Evolutionary conservation across 2,329 filamentous ascomycete species (phyloP).

Genomic region (Claviceps purpurea): DNA sequence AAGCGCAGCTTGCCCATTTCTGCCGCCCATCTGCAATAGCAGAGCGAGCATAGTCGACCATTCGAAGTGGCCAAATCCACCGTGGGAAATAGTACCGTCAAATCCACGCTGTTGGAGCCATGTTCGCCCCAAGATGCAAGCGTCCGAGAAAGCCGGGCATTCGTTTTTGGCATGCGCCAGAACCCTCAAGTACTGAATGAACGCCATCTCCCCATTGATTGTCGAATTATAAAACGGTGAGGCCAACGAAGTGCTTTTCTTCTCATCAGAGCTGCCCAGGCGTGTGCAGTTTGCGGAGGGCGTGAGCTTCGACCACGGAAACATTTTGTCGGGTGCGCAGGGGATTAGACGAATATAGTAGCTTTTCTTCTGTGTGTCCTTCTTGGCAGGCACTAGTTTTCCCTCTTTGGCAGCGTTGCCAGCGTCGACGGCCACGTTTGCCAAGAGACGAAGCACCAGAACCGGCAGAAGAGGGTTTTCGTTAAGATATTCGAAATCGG

Average conservation of each 20-base stretch:
- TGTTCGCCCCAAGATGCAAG: constrained; percentile 70
- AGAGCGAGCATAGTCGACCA: constrained; percentile 74
- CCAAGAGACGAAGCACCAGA: constrained; percentile 29
- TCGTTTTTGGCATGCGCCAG: constrained; percentile 56
- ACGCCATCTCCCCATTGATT: constrained; percentile 62
- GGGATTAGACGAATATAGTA: constrained; percentile 65
- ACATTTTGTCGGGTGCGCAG: constrained; percentile 54
- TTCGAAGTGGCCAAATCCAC: constrained; percentile 89
- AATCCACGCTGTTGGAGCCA: constrained; percentile 89
- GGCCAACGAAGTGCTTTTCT: constrained; percentile 28
- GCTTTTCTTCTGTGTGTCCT: constrained; percentile 15
- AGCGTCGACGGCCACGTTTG: constrained; percentile 8
- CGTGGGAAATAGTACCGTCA: constrained; percentile 50
- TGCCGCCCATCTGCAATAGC: constrained; percentile 63
- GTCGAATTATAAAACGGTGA: constrained; percentile 87
- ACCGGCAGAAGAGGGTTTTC: constrained; percentile 69
- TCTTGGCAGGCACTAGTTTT: constrained; percentile 11
- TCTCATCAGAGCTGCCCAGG: constrained; percentile 30
- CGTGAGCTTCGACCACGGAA: constrained; percentile 57
- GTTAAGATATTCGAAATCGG: constrained; percentile 53
- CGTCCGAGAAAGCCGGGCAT: constrained; percentile 64
- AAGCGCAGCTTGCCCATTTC: constrained; percentile 56
- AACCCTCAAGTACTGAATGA: constrained; percentile 61
- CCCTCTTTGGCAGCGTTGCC: constrained; percentile 5
- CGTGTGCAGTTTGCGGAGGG: constrained; percentile 60